Base-by-base conservation (phyloP, 2,329 filamentous ascomycete genomes). In the Neopestalotiopsis rosae region DNA sequence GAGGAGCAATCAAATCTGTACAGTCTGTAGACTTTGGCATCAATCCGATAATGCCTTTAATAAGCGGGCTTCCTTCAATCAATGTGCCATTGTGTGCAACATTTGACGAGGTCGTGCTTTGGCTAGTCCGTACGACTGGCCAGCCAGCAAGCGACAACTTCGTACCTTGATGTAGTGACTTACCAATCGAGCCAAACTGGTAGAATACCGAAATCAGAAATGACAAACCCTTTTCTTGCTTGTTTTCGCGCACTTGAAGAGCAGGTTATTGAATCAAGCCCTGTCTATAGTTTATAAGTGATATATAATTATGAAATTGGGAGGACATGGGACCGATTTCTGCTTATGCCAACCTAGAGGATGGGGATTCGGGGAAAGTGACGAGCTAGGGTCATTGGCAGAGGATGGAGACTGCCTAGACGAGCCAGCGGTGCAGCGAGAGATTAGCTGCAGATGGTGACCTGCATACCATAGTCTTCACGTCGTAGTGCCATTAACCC, bases 391-490 rank as follows among this genome's bases (percentile, higher is more conserved):
- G 45, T 52, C 45, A 17, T 4, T 42, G 59, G 34, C 6, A n/a
- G 24, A 38, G 28, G 28, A 20, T 24, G 34, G 59, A 34, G 59
- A 32, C 59, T 62, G 34, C 57, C 24, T 30, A 59, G 30, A 10
- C 57, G 57, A 59, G 57, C 57, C 24, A 30, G 24, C 57, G 57
- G 57, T 30, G 57, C 24, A 59, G 57, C 73, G 70, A 73, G 72
- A 73, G 65, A 70, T 75, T 77, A 76, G 76, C 73, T 77, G 76
- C 76, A 78, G 75, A 75, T 76, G 71, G 34, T 74, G 73, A 72
- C 75, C 74, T 77, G 76, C 76, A 78, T 76, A 74, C 74, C 75
- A 61, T 67, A 58, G 62, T 65, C 38, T 24, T 42, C 45, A 52
- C 45, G 45, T 52, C 45, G 45, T 52, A 52, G 45, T 52, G 45